phyloP scores from a whole-genome alignment of 306 rosid genomes.

The Castanea sativa region DNA sequence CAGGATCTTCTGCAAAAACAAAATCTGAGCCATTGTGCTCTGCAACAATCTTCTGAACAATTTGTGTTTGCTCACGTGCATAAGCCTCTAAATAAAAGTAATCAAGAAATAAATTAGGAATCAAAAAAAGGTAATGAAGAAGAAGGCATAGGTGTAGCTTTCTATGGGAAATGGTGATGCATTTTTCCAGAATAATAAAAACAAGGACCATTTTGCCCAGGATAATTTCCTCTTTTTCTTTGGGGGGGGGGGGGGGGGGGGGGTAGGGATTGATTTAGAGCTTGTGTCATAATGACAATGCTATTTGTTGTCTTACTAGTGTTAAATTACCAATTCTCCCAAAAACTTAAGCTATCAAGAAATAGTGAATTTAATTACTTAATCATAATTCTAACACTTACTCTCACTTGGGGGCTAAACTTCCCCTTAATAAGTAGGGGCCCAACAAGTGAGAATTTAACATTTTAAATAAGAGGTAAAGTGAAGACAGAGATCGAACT shows the following conservation, averaged over 20 bases:
- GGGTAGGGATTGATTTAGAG: neutral
- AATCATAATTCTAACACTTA: too few species aligned
- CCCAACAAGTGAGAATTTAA: too few species aligned
- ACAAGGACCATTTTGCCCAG: neutral
- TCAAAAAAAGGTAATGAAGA: neutral
- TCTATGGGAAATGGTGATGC: conserved; percentile 6
- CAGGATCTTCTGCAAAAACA: conserved; percentile 86
- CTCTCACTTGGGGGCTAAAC: too few species aligned
- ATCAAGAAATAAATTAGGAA: conserved; percentile 18
- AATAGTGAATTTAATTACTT: too few species aligned
- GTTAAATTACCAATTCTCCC: too few species aligned
- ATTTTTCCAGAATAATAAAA: conserved; percentile 10
- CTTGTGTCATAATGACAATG: neutral
- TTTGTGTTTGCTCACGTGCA: conserved; percentile 86
- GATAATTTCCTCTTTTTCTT: too few species aligned
- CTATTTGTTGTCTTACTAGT: neutral
- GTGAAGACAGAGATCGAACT: too few species aligned
- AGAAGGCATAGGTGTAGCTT: neutral
- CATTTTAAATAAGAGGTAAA: too few species aligned
- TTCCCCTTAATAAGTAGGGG: too few species aligned
- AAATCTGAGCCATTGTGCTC: conserved; percentile 95
- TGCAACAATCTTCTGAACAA: conserved; percentile 73
- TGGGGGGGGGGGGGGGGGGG: neutral
- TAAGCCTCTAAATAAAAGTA: conserved; percentile 66
- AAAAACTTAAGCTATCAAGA: too few species aligned